These are phyloP conservation scores for Aphanoascus verrucosus DNA, from an alignment of 2,329 filamentous ascomycete genomes.

Conservation along the genomic window DNA sequence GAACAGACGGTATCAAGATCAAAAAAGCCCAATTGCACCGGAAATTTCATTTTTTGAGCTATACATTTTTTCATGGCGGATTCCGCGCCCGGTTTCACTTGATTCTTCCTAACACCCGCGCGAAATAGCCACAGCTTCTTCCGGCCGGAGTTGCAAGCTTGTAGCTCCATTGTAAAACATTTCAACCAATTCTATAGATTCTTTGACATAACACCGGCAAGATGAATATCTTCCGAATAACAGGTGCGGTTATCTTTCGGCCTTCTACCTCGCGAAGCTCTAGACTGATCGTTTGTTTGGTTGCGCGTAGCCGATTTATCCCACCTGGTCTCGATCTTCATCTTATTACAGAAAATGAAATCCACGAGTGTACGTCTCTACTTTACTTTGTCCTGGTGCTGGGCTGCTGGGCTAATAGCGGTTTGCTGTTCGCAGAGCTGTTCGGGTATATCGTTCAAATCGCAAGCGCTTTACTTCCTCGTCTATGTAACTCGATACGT, in stretches of 20 bases:
- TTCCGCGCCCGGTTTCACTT: neutral
- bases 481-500: constrained; percentile 93
- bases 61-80: constrained; percentile 5
- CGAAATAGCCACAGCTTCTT: neutral
- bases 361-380: constrained; percentile 61
- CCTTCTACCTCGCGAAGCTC: neutral
- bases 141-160: neutral
- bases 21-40: constrained; percentile 2
- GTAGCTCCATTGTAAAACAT: neutral
- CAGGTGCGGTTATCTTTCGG: constrained; percentile 41
- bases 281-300: constrained; percentile 15
- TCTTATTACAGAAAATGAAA: constrained; percentile 93
- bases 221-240: constrained; percentile 61
- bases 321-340: constrained; percentile 87
- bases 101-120: neutral
- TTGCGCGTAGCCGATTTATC: constrained; percentile 68
- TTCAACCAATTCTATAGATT: neutral
- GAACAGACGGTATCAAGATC: neutral
- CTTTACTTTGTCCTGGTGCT: neutral
- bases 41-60: neutral
- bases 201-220: constrained; percentile 21
- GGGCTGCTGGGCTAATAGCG: neutral
- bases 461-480: constrained; percentile 84
- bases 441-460: constrained; percentile 97
- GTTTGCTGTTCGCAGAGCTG: constrained; percentile 63